A percentile compares a stretch with the other conserved stretches of the same genome.
Evolutionary conservation across 1,284 basidiomycete genomes (phyloP).

Genomic region (Apiotrichum siamense): DNA sequence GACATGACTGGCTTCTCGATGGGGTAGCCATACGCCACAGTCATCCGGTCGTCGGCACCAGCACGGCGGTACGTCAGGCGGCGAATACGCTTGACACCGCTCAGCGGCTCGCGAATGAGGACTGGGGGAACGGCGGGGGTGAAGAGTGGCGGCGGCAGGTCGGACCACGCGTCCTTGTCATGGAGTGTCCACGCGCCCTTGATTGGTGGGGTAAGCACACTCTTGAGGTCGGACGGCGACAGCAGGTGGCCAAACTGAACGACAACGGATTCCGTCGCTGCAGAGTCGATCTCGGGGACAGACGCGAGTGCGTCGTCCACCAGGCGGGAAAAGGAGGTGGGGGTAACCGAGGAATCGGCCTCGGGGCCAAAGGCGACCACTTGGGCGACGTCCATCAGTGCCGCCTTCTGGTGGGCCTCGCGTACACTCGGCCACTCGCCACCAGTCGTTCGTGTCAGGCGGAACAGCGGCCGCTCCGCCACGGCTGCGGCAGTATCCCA

Average conservation of each 20-base stretch:
- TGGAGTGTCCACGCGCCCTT: slow-evolving; percentile 2
- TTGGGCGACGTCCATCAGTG: neutral
- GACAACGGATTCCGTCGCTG: neutral
- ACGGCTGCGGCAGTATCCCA: slow-evolving; percentile 7
- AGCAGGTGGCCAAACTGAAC: slow-evolving; percentile 12
- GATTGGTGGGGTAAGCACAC: slow-evolving; percentile 3
- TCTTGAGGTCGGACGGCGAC: neutral
- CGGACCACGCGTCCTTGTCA: neutral
- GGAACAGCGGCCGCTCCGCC: slow-evolving; percentile 9
- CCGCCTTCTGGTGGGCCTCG: slow-evolving; percentile 2
- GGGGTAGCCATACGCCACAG: slow-evolving; percentile 9
- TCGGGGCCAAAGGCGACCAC: neutral
- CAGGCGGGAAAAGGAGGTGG: neutral
- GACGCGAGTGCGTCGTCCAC: neutral
- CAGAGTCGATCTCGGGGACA: neutral
- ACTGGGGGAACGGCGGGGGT: slow-evolving; percentile 14
- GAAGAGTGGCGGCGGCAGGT: slow-evolving; percentile 8
- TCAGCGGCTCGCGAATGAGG: slow-evolving; percentile 15
- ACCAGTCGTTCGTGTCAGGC: neutral
- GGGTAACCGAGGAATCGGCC: no score
- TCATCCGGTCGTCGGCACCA: neutral
- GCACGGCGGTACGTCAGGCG: slow-evolving; percentile 11
- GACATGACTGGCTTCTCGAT: neutral
- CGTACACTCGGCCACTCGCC: neutral
- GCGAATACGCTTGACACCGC: slow-evolving; percentile 1